Evolutionary conservation across 176 grass and related monocot species (phyloP).

Genomic region (Neostapfia colusana): DNA sequence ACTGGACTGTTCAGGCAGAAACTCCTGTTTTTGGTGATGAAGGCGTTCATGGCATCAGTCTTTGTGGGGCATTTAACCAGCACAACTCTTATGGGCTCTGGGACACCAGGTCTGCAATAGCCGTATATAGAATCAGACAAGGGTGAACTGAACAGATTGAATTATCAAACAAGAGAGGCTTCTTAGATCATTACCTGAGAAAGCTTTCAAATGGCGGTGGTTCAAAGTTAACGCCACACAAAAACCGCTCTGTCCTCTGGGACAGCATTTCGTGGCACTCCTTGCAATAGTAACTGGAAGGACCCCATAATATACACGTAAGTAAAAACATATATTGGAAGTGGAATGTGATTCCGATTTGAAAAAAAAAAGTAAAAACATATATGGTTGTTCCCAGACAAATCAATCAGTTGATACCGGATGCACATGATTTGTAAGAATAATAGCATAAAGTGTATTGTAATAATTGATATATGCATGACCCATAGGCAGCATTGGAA

Average conservation of each 20-base stretch:
- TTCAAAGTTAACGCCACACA: conserved; percentile 72
- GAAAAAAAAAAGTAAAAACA: background rate
- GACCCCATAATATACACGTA: background rate
- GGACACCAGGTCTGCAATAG: conserved; percentile 49
- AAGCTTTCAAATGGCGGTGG: conserved; percentile 59
- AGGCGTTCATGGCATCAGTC: conserved; percentile 66
- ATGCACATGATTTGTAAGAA: background rate
- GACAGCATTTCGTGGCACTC: conserved; percentile 61
- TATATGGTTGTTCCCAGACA: conserved; percentile 1
- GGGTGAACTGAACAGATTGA: background rate
- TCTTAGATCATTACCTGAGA: conserved; percentile 43
- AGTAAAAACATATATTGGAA: no score
- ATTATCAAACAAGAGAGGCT: conserved; percentile 21
- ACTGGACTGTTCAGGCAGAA: conserved; percentile 82
- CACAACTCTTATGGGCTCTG: conserved; percentile 59
- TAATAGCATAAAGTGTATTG: background rate
- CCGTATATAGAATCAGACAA: conserved; percentile 22
- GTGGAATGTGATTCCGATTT: no score
- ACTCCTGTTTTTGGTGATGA: conserved; percentile 62
- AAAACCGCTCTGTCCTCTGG: conserved; percentile 79
- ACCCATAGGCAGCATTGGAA: background rate
- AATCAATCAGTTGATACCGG: conserved; percentile 4
- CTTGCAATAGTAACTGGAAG: conserved; percentile 71
- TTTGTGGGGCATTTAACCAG: conserved; percentile 61
- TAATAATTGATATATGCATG: conserved; percentile 16